Conservation (phyloP, 441 rosid genomes). For the Erodium chrysanthum region DNA sequence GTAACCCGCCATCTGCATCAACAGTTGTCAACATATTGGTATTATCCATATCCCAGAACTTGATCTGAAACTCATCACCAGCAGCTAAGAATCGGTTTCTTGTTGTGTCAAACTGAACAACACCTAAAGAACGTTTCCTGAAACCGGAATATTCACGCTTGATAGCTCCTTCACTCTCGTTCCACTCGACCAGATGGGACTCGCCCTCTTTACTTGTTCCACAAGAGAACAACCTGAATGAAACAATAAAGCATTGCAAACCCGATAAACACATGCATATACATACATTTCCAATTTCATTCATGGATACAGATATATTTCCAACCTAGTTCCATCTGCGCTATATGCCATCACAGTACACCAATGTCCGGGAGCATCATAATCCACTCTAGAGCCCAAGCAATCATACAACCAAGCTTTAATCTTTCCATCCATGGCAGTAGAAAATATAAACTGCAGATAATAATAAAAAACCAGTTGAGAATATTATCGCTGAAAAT, state of each 20-base stretch:
- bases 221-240: conserved; percentile 55
- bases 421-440: conserved; percentile 70
- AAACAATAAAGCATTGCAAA: conserved; percentile 8
- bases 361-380: conserved; percentile 67
- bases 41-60: conserved; percentile 70
- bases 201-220: conserved; percentile 74
- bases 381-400: conserved; percentile 70
- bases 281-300: not conserved
- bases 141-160: conserved; percentile 53
- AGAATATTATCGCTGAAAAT: not conserved
- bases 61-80: conserved; percentile 57
- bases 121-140: conserved; percentile 47
- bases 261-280: conserved; percentile 6
- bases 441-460: conserved; percentile 62
- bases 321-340: conserved; percentile 68
- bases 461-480: not conserved
- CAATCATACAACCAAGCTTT: conserved; percentile 77
- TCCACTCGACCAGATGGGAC: conserved; percentile 72
- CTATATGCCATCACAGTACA: conserved; percentile 68
- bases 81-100: conserved; percentile 64
- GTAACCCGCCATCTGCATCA: conserved; percentile 63
- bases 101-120: conserved; percentile 70
- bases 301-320: not conserved
- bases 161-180: conserved; percentile 74
- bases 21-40: conserved; percentile 35